These are phyloP conservation scores for Fomitopsis betulina DNA, from an alignment of 1,284 basidiomycete species.

Conservation along the genomic window DNA sequence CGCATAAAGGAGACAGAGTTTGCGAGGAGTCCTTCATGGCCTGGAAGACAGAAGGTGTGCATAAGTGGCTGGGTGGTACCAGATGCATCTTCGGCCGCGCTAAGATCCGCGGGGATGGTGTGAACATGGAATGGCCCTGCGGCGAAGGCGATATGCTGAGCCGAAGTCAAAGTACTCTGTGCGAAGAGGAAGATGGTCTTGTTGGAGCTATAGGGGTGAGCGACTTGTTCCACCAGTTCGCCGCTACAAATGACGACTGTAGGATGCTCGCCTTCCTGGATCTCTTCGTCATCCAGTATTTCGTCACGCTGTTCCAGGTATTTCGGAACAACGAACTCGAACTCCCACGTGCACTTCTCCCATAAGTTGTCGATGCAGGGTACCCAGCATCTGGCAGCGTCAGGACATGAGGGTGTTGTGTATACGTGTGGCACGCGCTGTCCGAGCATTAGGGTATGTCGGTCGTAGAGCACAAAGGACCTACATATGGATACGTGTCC, in stretches of 20 bases:
- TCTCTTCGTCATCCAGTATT: conserved; percentile 50
- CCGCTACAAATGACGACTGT: conserved; percentile 92
- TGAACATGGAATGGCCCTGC: conserved; percentile 91
- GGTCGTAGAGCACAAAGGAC: conserved; percentile 27
- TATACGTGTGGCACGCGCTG: conserved; percentile 92
- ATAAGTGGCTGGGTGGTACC: conserved; percentile 79
- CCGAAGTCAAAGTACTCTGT: conserved; percentile 85
- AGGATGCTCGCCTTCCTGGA: conserved; percentile 55
- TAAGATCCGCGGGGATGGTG: conserved; percentile 61
- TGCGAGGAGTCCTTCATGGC: conserved; percentile 68
- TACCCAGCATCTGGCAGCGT: conserved; percentile 94
- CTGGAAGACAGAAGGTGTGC: conserved; percentile 91
- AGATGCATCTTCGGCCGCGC: conserved; percentile 53
- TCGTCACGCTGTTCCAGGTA: conserved; percentile 69
- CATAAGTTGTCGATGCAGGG: conserved; percentile 94
- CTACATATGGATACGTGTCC: conserved; percentile 80
- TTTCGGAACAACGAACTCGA: conserved; percentile 92
- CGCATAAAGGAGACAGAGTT: conserved; percentile 77
- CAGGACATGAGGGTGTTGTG: conserved; percentile 84
- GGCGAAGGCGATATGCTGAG: conserved; percentile 94
- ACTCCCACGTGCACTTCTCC: conserved; percentile 98
- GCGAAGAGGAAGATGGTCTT: conserved; percentile 96
- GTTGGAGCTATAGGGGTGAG: conserved; percentile 90
- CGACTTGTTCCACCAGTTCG: conserved; percentile 90
- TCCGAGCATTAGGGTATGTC: conserved; percentile 13